A percentile compares a stretch with the other conserved stretches of the same genome.
Evolutionary conservation across 768 basidiomycete species (phyloP).

Genomic region (Cystobasidiopsis lactophilus): DNA sequence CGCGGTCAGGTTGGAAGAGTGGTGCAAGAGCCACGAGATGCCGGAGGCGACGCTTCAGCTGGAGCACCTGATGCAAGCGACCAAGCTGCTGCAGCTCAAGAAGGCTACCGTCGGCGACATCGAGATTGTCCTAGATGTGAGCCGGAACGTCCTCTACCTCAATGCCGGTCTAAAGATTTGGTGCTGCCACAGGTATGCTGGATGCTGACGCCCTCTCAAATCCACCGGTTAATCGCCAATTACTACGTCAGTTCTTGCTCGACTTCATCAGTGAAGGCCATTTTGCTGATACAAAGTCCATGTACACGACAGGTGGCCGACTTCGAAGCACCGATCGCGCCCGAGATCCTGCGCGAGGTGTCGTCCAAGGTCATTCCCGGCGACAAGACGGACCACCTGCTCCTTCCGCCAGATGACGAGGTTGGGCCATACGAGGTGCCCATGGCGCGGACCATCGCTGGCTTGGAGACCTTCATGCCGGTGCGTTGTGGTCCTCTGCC

Average conservation of each 20-base stretch:
- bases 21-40: slow-evolving; percentile 99
- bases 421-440: slow-evolving; percentile 88
- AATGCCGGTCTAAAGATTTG: no score
- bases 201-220: slow-evolving; percentile 76
- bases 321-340: slow-evolving; percentile 95
- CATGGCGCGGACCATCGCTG: slow-evolving; percentile 78
- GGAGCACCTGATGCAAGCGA: slow-evolving; percentile 98
- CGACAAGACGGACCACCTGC: slow-evolving; percentile 87
- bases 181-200: not conserved
- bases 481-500: no score
- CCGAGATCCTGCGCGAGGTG: slow-evolving; percentile 88
- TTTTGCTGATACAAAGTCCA: not conserved
- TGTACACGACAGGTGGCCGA: slow-evolving; percentile 50
- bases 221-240: slow-evolving; percentile 85
- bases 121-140: slow-evolving; percentile 75
- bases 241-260: slow-evolving; percentile 41
- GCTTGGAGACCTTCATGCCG: slow-evolving; percentile 86
- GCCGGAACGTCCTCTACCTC: not conserved
- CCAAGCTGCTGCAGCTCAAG: slow-evolving; percentile 89
- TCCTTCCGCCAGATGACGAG: slow-evolving; percentile 87
- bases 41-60: slow-evolving; percentile 92
- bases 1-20: slow-evolving; percentile 62
- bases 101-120: slow-evolving; percentile 91
- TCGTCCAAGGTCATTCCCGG: slow-evolving; percentile 86
- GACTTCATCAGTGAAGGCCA: not conserved